These are phyloP conservation scores for Coemansia reversa DNA, from an alignment of 192 early-diverging fungal species.

Conservation along the genomic window DNA sequence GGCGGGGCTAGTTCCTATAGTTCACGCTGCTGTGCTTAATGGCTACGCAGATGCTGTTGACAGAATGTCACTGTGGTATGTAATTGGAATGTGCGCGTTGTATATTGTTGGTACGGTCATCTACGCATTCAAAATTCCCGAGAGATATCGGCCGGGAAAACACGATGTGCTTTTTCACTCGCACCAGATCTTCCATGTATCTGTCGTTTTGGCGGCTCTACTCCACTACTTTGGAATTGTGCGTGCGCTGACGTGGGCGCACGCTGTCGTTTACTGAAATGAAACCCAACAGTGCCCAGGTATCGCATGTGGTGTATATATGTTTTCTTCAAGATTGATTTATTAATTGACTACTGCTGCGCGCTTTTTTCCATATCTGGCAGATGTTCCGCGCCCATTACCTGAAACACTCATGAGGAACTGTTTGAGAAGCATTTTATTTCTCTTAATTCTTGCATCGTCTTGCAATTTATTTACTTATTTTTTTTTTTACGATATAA, in stretches of 20 bases:
- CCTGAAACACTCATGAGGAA: not conserved
- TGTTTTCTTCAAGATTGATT: not conserved
- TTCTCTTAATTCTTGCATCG: not conserved
- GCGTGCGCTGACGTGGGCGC: slow-evolving; percentile 49
- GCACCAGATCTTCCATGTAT: slow-evolving; percentile 92
- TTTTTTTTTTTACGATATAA: slow-evolving; percentile 6
- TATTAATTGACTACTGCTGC: not conserved
- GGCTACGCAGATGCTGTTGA: slow-evolving; percentile 58
- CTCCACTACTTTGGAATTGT: slow-evolving; percentile 74
- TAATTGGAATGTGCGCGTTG: slow-evolving; percentile 66
- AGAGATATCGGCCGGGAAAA: slow-evolving; percentile 77
- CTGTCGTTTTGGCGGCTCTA: slow-evolving; percentile 74
- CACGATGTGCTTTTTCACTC: slow-evolving; percentile 77
- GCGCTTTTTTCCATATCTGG: not conserved
- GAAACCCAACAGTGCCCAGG: not conserved
- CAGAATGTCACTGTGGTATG: slow-evolving; percentile 63
- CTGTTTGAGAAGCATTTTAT: not conserved
- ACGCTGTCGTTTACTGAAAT: not conserved
- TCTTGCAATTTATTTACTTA: too few species aligned
- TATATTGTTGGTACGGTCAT: slow-evolving; percentile 84
- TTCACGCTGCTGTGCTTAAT: slow-evolving; percentile 67
- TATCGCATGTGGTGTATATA: not conserved
- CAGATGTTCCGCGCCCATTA: too few species aligned
- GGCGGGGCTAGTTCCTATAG: slow-evolving; percentile 72
- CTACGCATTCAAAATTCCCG: slow-evolving; percentile 80